Conservation (phyloP, 2,329 filamentous ascomycete genomes). For the Penicillium decumbens region DNA sequence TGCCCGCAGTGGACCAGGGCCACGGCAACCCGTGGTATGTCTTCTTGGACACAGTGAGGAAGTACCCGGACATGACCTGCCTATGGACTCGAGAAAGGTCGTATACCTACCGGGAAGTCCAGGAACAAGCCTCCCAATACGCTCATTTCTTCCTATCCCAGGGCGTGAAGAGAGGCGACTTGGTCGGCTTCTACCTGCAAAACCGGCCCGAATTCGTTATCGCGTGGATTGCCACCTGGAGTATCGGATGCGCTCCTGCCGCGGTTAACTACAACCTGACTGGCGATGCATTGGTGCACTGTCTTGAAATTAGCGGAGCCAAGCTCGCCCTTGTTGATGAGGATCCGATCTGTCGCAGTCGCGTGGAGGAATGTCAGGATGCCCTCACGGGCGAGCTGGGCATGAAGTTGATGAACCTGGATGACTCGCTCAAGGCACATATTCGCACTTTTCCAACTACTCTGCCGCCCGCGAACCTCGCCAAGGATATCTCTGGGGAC, state of each 20-base stretch:
- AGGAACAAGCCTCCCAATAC: slow-evolving; percentile 56
- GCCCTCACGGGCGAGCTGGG: slow-evolving; percentile 53
- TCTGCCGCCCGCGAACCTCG: slow-evolving; percentile 53
- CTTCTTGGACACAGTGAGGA: slow-evolving; percentile 55
- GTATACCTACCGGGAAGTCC: slow-evolving; percentile 57
- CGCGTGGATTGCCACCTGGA: slow-evolving; percentile 60
- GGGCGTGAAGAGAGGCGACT: slow-evolving; percentile 56
- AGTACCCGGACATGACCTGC: slow-evolving; percentile 52
- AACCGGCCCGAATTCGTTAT: slow-evolving; percentile 66
- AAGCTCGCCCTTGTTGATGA: slow-evolving; percentile 58
- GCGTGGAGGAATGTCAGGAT: slow-evolving; percentile 51
- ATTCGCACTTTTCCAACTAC: slow-evolving; percentile 48
- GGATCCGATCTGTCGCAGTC: slow-evolving; percentile 49
- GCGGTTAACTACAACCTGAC: slow-evolving; percentile 67
- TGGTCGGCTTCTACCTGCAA: slow-evolving; percentile 63
- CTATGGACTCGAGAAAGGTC: slow-evolving; percentile 63
- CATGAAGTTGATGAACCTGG: slow-evolving; percentile 55
- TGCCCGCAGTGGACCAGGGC: slow-evolving; percentile 46
- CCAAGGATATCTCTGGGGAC: slow-evolving; percentile 48
- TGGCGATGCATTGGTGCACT: slow-evolving; percentile 62
- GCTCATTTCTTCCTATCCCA: slow-evolving; percentile 58
- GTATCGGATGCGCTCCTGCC: slow-evolving; percentile 64
- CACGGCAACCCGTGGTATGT: slow-evolving; percentile 61
- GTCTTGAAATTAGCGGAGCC: slow-evolving; percentile 55
- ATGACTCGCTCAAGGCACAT: slow-evolving; percentile 45